A percentile compares a stretch with the other conserved stretches of the same genome.
Conservation (phyloP, 2,329 filamentous ascomycete genomes). For the Diplodia intermedia region DNA sequence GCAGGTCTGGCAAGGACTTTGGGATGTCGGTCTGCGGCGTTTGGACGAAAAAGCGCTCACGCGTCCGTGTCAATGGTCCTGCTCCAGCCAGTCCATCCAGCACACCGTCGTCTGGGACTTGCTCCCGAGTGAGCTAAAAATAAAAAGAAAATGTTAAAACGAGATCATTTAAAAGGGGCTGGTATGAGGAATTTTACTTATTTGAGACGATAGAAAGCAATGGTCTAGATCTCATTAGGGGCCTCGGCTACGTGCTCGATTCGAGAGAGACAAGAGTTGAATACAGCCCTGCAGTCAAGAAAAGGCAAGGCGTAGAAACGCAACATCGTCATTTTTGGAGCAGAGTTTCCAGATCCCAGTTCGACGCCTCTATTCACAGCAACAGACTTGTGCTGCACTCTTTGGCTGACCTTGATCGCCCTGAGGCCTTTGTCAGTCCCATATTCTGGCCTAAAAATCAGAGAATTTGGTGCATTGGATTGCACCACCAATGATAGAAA, state of each 20-base stretch:
- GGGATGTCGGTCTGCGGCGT: neutral
- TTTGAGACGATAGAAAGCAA: neutral
- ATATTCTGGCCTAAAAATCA: too few species aligned
- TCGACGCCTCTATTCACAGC: too few species aligned
- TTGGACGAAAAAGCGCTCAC: neutral
- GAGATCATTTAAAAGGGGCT: neutral
- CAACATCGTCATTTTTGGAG: too few species aligned
- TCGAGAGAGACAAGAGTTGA: neutral
- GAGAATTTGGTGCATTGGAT: too few species aligned
- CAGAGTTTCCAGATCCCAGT: too few species aligned
- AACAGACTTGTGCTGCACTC: too few species aligned
- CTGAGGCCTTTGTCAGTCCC: too few species aligned
- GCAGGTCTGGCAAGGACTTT: constrained; percentile 8
- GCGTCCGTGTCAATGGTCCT: neutral
- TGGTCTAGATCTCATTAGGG: neutral
- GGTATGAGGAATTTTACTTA: neutral
- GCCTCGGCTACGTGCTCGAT: neutral
- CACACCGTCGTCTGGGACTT: neutral
- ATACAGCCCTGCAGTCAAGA: too few species aligned
- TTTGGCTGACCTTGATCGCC: too few species aligned
- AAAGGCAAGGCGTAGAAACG: too few species aligned
- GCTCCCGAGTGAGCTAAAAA: neutral
- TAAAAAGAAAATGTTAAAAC: too few species aligned
- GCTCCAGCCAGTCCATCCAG: neutral
- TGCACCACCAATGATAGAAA: neutral